Base-by-base conservation (phyloP, 2,329 filamentous ascomycete genomes). In the Colletotrichum viniferum region DNA sequence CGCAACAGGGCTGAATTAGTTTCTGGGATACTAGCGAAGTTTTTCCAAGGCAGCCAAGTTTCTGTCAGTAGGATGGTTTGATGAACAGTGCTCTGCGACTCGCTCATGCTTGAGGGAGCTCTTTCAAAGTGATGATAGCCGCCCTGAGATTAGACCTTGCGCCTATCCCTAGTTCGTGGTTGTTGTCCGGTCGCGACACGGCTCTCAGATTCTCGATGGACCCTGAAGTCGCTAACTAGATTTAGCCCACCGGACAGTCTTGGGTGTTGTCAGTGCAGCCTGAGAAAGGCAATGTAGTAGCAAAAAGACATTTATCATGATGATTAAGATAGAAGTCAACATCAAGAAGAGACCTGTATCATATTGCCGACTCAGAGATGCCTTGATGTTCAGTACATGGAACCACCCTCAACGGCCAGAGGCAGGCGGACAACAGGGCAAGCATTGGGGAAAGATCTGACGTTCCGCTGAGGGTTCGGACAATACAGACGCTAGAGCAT, bases 401-500 rank as follows among this genome's bases (percentile, higher is more conserved):
- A 52, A 52, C n/a, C 43, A 52, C 3, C n/a, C 43, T 10, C 43
- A 52, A 52, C n/a, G 4, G 43, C n/a, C n/a, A 21, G 5, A 52
- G n/a, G 2, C 43, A 6, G 43, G 43, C 43, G 43, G 43, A 36
- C 12, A 28, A 58, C 43, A 24, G 18, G 66, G 61, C 14, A 64
- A 61, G 21, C 36, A 38, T 18, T 21, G 24, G 13, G 32, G 38
- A 68, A 72, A 67, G 56, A 18, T 43, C 18, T 28, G 38, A 43
- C 32, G 26, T 32, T 55, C 63, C 34, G 28, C 24, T 43, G 28
- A 14, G 63, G 21, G 16, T 58, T 34, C 69, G 63, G 64, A 69
- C 56, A 73, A 64, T 60, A 24, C 21, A 63, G 21, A 43, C 63
- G 73, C 73, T 68, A 76, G 64, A 73, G 36, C 56, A 48, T 69